Evolutionary conservation across 1,284 basidiomycete species (phyloP).

Genomic region (Moesziomyces parantarcticus): DNA sequence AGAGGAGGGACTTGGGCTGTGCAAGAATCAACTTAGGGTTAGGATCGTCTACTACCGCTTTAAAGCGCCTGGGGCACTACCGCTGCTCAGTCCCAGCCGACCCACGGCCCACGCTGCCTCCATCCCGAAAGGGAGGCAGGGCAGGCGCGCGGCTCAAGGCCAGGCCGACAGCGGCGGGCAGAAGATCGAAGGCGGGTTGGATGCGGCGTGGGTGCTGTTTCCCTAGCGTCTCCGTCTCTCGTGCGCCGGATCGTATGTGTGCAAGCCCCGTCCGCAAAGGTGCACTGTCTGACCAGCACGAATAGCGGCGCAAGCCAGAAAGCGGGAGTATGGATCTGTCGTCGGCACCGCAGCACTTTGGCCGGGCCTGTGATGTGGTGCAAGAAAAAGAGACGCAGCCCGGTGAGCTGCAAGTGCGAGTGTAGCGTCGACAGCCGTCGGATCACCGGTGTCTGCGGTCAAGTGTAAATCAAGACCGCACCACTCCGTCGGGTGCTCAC

Average conservation of each 20-base stretch:
- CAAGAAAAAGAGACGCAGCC: neutral
- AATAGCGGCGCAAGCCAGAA: neutral
- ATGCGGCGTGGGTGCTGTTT: slow-evolving; percentile 13
- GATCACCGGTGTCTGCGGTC: too few species aligned
- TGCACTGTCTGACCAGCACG: too few species aligned
- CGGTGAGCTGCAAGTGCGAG: slow-evolving; percentile 17
- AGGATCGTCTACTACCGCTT: slow-evolving; percentile 55
- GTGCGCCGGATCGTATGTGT: neutral
- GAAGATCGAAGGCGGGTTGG: slow-evolving; percentile 44
- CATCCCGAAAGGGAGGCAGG: neutral
- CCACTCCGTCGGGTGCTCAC: too few species aligned
- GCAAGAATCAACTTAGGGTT: slow-evolving; percentile 52
- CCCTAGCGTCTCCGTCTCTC: neutral
- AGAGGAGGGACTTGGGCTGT: slow-evolving; percentile 1
- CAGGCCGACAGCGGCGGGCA: slow-evolving; percentile 25
- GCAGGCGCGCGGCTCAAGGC: slow-evolving; percentile 4
- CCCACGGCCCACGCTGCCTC: neutral
- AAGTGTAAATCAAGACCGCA: too few species aligned
- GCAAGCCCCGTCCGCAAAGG: too few species aligned
- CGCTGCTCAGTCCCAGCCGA: neutral
- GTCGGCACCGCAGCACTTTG: slow-evolving; percentile 3
- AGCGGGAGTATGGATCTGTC: slow-evolving; percentile 11
- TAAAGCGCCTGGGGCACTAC: slow-evolving; percentile 8
- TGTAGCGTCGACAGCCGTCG: too few species aligned
- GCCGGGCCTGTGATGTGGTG: neutral